Evolutionary conservation across 768 basidiomycete genomes (phyloP).

Genomic region (Boletus fagicola): DNA sequence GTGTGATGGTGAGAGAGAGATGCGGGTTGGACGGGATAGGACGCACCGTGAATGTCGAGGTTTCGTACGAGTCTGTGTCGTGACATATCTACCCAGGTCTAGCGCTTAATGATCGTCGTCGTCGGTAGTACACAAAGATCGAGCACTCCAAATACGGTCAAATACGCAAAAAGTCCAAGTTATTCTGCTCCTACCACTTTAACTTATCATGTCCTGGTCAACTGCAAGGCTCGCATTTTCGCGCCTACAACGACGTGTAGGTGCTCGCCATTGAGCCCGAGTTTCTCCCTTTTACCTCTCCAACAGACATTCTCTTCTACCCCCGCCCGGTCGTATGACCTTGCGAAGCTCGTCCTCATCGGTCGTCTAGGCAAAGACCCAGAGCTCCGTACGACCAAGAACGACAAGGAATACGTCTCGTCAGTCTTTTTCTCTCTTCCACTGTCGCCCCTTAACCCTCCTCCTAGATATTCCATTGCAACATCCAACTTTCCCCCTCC

Average conservation of each 20-base stretch:
- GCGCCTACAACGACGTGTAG: conserved; percentile 48
- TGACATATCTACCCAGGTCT: conserved; percentile 52
- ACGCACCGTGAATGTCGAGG: conserved; percentile 70
- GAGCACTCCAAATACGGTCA: conserved; percentile 18
- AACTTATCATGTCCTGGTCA: conserved; percentile 45
- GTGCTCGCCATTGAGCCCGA: conserved; percentile 21
- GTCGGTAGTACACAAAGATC: not conserved
- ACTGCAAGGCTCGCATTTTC: conserved; percentile 45
- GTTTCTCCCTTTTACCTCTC: not conserved
- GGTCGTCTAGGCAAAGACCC: conserved; percentile 73
- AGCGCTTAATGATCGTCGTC: conserved; percentile 2
- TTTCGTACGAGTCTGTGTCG: conserved; percentile 89
- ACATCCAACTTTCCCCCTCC: conserved; percentile 63
- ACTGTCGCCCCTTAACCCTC: not conserved
- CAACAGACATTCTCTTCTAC: conserved; percentile 65
- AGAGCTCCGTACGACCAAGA: conserved; percentile 64
- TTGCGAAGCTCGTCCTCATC: conserved; percentile 76
- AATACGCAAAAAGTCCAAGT: conserved; percentile 9
- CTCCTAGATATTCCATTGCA: conserved; percentile 68
- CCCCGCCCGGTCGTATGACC: conserved; percentile 50
- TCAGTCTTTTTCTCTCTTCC: conserved; percentile 36
- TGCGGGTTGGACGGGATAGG: not conserved
- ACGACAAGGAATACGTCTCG: conserved; percentile 77
- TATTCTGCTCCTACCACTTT: not conserved
- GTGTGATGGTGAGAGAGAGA: not conserved